Conservation (phyloP, 2,329 filamentous ascomycete genomes). For the Xylaria sp. region DNA sequence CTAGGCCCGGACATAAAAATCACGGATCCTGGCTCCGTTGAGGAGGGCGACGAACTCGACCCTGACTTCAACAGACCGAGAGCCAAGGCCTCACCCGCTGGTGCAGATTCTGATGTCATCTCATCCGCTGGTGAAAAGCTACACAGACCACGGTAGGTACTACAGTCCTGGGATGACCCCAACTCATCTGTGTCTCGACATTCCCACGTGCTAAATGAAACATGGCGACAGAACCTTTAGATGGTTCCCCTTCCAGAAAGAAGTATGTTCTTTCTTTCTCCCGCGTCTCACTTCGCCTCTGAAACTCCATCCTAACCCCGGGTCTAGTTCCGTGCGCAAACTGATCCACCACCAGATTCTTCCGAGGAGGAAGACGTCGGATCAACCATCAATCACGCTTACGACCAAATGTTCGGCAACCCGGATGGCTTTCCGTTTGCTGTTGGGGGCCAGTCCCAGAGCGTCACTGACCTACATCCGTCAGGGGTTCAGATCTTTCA, state of each 20-base stretch:
- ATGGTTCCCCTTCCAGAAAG: slow-evolving; percentile 60
- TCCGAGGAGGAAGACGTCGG: slow-evolving; percentile 61
- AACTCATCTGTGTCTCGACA: slow-evolving; percentile 5
- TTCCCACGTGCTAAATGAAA: slow-evolving; percentile 25
- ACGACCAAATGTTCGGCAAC: slow-evolving; percentile 63
- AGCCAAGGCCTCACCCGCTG: slow-evolving; percentile 56
- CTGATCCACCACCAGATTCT: slow-evolving; percentile 57
- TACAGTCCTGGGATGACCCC: background rate
- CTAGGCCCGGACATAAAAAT: slow-evolving; percentile 60
- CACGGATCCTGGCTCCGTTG: slow-evolving; percentile 46
- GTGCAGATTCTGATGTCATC: slow-evolving; percentile 45
- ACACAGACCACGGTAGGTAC: slow-evolving; percentile 40
- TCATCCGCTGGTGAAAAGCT: slow-evolving; percentile 38
- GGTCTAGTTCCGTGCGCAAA: slow-evolving; percentile 55
- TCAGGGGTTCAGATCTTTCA: slow-evolving; percentile 64
- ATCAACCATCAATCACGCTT: slow-evolving; percentile 62
- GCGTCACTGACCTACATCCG: slow-evolving; percentile 57
- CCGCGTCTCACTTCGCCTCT: background rate
- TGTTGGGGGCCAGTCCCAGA: slow-evolving; percentile 51
- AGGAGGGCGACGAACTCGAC: slow-evolving; percentile 63
- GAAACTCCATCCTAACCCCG: slow-evolving; percentile 27
- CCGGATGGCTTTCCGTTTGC: slow-evolving; percentile 64
- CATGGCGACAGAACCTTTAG: slow-evolving; percentile 44
- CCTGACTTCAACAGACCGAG: slow-evolving; percentile 58
- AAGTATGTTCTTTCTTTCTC: slow-evolving; percentile 47